Percentiles rank a stretch among this genome's conserved stretches.
These are phyloP conservation scores for Beauveria brongniartii DNA, from an alignment of 2,329 filamentous ascomycete genomes.

Conservation along the genomic window DNA sequence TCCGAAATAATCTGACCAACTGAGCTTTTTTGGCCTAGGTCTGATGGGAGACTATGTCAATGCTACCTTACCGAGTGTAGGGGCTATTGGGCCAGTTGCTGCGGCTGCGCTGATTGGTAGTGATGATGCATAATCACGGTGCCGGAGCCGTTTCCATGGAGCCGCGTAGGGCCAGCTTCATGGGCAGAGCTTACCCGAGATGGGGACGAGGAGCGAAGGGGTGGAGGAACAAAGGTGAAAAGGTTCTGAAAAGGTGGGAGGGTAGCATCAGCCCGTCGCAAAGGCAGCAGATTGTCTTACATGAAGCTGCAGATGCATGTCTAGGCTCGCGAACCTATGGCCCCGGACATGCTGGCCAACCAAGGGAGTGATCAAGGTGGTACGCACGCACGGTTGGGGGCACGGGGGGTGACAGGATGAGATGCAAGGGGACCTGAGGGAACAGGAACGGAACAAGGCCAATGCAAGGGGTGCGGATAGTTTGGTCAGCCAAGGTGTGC, in stretches of 20 bases:
- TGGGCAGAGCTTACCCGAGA: conserved; percentile 5
- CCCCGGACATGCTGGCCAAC: background rate
- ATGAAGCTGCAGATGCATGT: background rate
- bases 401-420: background rate
- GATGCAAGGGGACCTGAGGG: background rate
- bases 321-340: background rate
- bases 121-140: conserved; percentile 4
- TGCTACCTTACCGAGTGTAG: background rate
- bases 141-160: conserved; percentile 5
- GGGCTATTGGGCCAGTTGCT: background rate
- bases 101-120: background rate
- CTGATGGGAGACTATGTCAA: conserved; percentile 8
- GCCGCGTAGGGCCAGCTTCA: conserved; percentile 1
- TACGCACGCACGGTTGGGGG: background rate
- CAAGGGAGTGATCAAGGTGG: background rate
- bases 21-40: conserved; percentile 7
- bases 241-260: conserved; percentile 4
- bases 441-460: background rate
- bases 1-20: conserved; percentile 9
- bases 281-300: conserved; percentile 10
- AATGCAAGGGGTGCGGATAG: background rate
- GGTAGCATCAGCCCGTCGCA: conserved; percentile 5
- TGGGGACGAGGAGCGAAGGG: background rate
- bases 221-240: background rate
- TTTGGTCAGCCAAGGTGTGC: conserved; percentile 2